Base-by-base conservation (phyloP, 2,329 filamentous ascomycete genomes). In the Cercospora brassicicola region DNA sequence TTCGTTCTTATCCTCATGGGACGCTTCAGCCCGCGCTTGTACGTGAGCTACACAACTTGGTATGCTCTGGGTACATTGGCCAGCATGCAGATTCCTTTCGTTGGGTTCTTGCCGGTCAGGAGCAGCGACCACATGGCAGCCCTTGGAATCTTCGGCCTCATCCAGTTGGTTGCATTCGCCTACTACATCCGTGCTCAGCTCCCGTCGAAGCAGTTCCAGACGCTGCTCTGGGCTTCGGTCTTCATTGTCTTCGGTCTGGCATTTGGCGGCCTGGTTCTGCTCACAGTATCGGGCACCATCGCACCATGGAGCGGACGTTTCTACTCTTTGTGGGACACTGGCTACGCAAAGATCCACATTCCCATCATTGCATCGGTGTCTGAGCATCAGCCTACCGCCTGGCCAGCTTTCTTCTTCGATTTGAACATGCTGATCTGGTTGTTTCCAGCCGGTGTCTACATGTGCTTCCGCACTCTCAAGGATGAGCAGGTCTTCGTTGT, bases 341-440 rank as follows among this genome's bases (percentile, higher is more conserved):
- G 93, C 75, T 99, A 99, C 79, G 95, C 95, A 76, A 99, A 99
- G 86, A 96, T 98, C 72, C 95, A 99, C 78, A 99, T 99, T 78
- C 95, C 95, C 69, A 99, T 99, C 78, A 99, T 99, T 79, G 95
- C 95, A 3, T 99, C 95, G n/a, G 95, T 99, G 57, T 99, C 95
- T 1, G 95, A 99, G 83, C 95, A 99, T 84, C 95, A 99, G 83
- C 95, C 95, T 64, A 99, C 95, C 42, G 95, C 95, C 53, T 99
- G 95, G 95, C 95, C 95, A 2, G 93, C 96, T 15, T 99, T 97
- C 86, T 99, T 99, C 85, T 99, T 99, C 81, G 95, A 99, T 77
- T 86, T 99, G 75, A 97, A 96, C 84, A 89, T 99, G 84, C 87
- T 99, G 76, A 97, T 99, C 82, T 99, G 95, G 95, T 89, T 99